Evolutionary conservation across 441 rosid genomes (phyloP).

Genomic region (Lepidium campestre): DNA sequence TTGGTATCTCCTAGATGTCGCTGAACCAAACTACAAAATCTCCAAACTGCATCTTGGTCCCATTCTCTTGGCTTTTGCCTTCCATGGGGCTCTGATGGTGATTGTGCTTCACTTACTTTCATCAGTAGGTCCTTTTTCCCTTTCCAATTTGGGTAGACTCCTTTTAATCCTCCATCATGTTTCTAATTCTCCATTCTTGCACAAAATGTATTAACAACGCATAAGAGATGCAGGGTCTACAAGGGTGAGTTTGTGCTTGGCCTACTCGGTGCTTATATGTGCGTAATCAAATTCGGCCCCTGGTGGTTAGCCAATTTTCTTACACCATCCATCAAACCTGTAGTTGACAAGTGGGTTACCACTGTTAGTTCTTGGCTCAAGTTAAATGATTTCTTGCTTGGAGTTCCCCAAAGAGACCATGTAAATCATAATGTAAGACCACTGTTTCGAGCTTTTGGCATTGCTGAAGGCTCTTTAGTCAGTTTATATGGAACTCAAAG

Average conservation of each 20-base stretch:
- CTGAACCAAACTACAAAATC: slow-evolving; percentile 15
- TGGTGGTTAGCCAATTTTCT: background rate
- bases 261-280: background rate
- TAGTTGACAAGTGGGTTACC: slow-evolving; percentile 15
- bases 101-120: slow-evolving; percentile 8
- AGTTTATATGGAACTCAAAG: slow-evolving; percentile 3
- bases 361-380: slow-evolving; percentile 17
- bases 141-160: slow-evolving; percentile 13
- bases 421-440: background rate
- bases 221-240: background rate
- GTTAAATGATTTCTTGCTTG: slow-evolving; percentile 17
- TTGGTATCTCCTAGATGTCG: slow-evolving; percentile 20
- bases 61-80: slow-evolving; percentile 17
- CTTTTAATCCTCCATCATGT: background rate
- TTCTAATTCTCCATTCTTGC: background rate
- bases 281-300: background rate
- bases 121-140: slow-evolving; percentile 25
- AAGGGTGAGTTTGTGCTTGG: background rate
- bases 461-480: slow-evolving; percentile 25
- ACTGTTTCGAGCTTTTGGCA: background rate
- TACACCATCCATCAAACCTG: background rate
- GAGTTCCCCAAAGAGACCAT: background rate
- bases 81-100: slow-evolving; percentile 12
- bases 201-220: background rate
- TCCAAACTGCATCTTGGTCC: slow-evolving; percentile 3